These are phyloP conservation scores for Didymellaceae sp. DNA, from an alignment of 2,329 filamentous ascomycete species.

Conservation along the genomic window DNA sequence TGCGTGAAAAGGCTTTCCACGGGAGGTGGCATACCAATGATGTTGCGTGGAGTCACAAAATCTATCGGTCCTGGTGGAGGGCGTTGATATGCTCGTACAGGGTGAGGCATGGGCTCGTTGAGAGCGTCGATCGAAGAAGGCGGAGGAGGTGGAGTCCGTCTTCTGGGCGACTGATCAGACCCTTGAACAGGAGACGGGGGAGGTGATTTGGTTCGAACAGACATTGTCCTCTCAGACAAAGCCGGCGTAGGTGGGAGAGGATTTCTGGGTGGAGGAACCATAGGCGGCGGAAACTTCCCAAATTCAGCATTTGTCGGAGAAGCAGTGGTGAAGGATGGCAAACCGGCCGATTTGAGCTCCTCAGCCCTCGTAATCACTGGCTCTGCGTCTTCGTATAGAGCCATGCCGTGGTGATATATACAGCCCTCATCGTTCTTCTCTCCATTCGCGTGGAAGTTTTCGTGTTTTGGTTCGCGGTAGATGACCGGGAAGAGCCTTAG, in stretches of 20 bases:
- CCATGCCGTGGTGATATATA: conserved; percentile 58
- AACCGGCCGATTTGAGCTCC: conserved; percentile 48
- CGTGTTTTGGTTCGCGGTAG: conserved; percentile 58
- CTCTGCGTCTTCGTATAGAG: conserved; percentile 57
- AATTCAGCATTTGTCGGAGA: conserved; percentile 48
- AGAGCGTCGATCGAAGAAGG: conserved; percentile 30
- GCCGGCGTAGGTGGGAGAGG: conserved; percentile 33
- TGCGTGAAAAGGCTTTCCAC: conserved; percentile 28
- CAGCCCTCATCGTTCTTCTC: conserved; percentile 55
- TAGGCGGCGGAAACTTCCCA: conserved; percentile 47
- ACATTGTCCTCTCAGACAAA: conserved; percentile 21
- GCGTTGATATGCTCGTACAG: conserved; percentile 32
- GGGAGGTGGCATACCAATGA: conserved; percentile 30
- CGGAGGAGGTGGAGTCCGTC: conserved; percentile 26
- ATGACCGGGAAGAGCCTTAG: conserved; percentile 61
- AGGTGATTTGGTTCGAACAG: conserved; percentile 23
- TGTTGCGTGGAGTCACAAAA: conserved; percentile 34
- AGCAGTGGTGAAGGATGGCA: conserved; percentile 45
- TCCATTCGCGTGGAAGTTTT: conserved; percentile 49
- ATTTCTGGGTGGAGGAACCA: conserved; percentile 42
- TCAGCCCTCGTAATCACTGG: conserved; percentile 41
- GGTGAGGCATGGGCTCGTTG: conserved; percentile 15
- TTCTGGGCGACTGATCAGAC: conserved; percentile 20
- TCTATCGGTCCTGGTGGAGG: conserved; percentile 39
- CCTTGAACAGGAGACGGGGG: conserved; percentile 26